These are phyloP conservation scores for Waltergamsia citrina DNA, from an alignment of 2,329 filamentous ascomycete genomes.

Conservation along the genomic window DNA sequence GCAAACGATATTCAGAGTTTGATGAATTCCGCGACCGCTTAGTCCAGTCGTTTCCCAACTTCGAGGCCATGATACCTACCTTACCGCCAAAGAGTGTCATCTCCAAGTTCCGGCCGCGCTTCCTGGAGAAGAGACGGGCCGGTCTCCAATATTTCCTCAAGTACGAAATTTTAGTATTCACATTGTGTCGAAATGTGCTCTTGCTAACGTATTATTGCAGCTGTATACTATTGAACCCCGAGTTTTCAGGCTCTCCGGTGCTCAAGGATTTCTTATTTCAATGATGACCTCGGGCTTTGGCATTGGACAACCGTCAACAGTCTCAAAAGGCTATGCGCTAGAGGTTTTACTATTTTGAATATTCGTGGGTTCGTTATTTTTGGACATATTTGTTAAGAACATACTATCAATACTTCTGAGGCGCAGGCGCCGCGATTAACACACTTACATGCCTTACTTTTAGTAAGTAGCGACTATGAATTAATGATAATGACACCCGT, in stretches of 20 bases:
- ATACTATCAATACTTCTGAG: too few species aligned
- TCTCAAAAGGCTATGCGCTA: too few species aligned
- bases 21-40: slow-evolving; percentile 70
- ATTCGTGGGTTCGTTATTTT: too few species aligned
- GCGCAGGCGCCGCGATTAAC: too few species aligned
- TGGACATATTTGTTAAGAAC: too few species aligned
- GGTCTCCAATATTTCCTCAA: slow-evolving; percentile 91
- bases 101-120: slow-evolving; percentile 73
- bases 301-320: too few species aligned
- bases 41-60: slow-evolving; percentile 72
- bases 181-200: background rate
- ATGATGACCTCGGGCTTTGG: slow-evolving; percentile 13
- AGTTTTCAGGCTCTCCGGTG: slow-evolving; percentile 85
- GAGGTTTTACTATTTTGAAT: too few species aligned
- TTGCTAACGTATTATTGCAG: slow-evolving; percentile 31
- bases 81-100: slow-evolving; percentile 88
- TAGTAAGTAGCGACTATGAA: too few species aligned
- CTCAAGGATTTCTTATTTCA: slow-evolving; percentile 84
- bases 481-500: too few species aligned
- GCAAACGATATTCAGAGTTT: slow-evolving; percentile 86
- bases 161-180: slow-evolving; percentile 43
- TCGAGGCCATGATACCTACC: slow-evolving; percentile 75
- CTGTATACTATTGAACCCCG: slow-evolving; percentile 84
- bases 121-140: slow-evolving; percentile 73
- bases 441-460: too few species aligned